Conservation (phyloP, 768 basidiomycete species). For the Xerocomellus amylosporus region DNA sequence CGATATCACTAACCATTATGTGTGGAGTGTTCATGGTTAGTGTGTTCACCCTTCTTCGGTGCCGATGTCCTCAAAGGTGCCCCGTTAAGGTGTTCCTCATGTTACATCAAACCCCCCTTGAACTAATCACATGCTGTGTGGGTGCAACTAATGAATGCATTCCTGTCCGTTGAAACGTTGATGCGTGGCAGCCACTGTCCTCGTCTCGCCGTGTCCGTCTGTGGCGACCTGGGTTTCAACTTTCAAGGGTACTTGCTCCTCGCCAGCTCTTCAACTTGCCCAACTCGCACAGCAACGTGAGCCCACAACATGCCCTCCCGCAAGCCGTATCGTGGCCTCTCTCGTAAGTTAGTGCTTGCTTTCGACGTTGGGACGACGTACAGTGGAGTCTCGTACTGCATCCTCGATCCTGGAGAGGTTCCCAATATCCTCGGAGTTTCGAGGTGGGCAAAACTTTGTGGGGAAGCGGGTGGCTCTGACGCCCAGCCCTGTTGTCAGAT, state of each 20-base stretch:
- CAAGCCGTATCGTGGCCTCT: constrained; percentile 35
- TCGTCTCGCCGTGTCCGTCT: not conserved
- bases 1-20: no score
- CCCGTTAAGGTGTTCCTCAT: not conserved
- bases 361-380: constrained; percentile 44
- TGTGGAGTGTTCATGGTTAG: no score
- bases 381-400: constrained; percentile 37
- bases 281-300: not conserved
- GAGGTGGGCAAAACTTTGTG: constrained; percentile 14
- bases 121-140: not conserved
- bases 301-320: constrained; percentile 24
- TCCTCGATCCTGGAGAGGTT: constrained; percentile 34
- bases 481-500: constrained; percentile 28
- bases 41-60: no score
- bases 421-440: constrained; percentile 27
- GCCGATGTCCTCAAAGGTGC: no score
- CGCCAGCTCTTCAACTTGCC: not conserved
- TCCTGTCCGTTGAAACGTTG: constrained; percentile 1
- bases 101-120: not conserved
- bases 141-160: not conserved
- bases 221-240: no score
- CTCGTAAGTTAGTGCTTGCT: constrained; percentile 42
- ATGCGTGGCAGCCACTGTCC: not conserved
- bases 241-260: not conserved
- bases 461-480: not conserved